Percentiles rank a stretch among this genome's conserved stretches.
Conservation (phyloP, 768 basidiomycete species). For the Boletus tomentosulus region DNA sequence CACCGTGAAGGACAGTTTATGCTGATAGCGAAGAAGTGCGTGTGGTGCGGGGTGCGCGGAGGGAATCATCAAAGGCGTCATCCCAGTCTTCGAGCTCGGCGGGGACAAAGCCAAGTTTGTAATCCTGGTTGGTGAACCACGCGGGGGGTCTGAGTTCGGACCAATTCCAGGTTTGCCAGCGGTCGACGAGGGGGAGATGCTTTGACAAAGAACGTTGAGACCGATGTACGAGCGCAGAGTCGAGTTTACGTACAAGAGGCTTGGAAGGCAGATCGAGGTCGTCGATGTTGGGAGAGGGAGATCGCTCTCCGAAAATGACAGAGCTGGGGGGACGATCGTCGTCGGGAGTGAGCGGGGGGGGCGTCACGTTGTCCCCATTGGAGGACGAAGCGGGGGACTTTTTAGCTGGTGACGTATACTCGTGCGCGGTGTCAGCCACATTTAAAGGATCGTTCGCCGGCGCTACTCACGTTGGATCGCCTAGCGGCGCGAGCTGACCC, state of each 20-base stretch:
- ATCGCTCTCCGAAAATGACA: slow-evolving; percentile 21
- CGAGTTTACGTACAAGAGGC: slow-evolving; percentile 23
- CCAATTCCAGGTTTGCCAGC: slow-evolving; percentile 34
- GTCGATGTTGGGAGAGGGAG: slow-evolving; percentile 21
- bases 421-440: slow-evolving; percentile 1
- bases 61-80: slow-evolving; percentile 20
- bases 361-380: slow-evolving; percentile 29
- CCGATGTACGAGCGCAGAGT: slow-evolving; percentile 21
- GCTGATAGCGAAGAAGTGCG: slow-evolving; percentile 8
- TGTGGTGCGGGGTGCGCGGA: background rate
- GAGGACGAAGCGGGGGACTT: slow-evolving; percentile 27
- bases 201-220: slow-evolving; percentile 23
- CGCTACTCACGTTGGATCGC: background rate
- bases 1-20: slow-evolving; percentile 11
- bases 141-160: slow-evolving; percentile 29
- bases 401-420: slow-evolving; percentile 21
- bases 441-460: too few relatives aligned
- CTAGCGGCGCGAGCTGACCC: slow-evolving; percentile 12
- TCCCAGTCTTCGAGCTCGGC: slow-evolving; percentile 23
- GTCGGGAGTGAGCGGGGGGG: slow-evolving; percentile 37
- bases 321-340: slow-evolving; percentile 23
- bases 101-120: background rate
- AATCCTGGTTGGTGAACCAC: slow-evolving; percentile 18
- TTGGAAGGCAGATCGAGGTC: slow-evolving; percentile 17
- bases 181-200: slow-evolving; percentile 23